Base-by-base conservation (phyloP, 1,139 yeast genomes). In the Arxiozyma bovina region DNA sequence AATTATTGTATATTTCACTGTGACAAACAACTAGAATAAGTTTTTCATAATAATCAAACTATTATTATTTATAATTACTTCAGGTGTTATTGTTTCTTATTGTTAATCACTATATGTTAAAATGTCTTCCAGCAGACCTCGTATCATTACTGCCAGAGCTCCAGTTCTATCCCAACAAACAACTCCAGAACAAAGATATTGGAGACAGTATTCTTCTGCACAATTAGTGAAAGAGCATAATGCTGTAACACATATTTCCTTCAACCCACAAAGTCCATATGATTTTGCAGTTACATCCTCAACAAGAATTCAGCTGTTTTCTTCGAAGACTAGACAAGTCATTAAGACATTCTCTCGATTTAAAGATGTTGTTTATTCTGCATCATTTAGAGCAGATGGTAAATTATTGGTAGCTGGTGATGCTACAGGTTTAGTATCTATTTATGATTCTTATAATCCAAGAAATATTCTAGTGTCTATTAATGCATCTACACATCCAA, bases 231-330 rank as follows among this genome's bases (percentile, higher is more conserved):
- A 93, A 71, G 99, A 94, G 71, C 93, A 88, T 72, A 90, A 88
- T 68, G 88, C 97, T 38, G 89, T 94, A 53, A 84, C 87, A 45
- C 95, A 89, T 66, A 83, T 93, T 55, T 80, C 85, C 61, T 94
- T 93, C 76, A 91, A 88, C 66, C 96, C 97, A 0, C 79, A 77
- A 49, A 74, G 85, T 23, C 96, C 97, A 4, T 83, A 88, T 67
- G 98, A 93, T 72, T 88, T 93, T 73, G 98, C 97, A 25, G 90
- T 93, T 30, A 86, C 97, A 0, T 85, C 96, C 45, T 85, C 96
- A 25, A 87, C 98, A 0, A 78, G 97, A 65, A 87, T 94, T 53
- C 98, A 93, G 69, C 82, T 94, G 12, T 88, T 91, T 66, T 87
- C 96, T 0, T 85, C 96, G 21, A 88, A 89, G 69, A 93, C 99